phyloP scores from a whole-genome alignment of 371 early-diverging fungal species.

The Capniomyces stellatus region DNA sequence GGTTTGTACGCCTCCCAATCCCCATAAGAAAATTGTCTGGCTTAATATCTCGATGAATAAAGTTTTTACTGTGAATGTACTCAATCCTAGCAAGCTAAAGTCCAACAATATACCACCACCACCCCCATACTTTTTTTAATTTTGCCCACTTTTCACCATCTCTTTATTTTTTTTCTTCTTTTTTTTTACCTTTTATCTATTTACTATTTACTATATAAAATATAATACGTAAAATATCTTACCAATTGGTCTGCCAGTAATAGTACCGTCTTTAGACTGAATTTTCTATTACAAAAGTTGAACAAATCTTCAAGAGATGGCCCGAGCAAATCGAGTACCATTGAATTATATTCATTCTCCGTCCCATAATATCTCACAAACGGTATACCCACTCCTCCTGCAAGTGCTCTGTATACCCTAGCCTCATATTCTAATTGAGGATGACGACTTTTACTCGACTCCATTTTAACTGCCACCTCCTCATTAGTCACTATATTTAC shows the following conservation, averaged over 20 bases:
- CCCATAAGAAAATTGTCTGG: conserved; percentile 99
- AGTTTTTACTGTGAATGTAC: conserved; percentile 85
- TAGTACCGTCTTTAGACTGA: conserved; percentile 95
- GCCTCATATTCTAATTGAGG: conserved; percentile 96
- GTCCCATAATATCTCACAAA: conserved; percentile 86
- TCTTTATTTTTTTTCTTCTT: too few species aligned
- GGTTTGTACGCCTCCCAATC: conserved; percentile 79
- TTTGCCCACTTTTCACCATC: too few species aligned
- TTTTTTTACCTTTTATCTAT: too few species aligned
- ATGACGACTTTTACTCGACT: conserved; percentile 79
- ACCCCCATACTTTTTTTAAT: too few species aligned
- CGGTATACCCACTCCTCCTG: conserved; percentile 92
- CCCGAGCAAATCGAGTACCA: conserved; percentile 99
- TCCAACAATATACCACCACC: too few species aligned
- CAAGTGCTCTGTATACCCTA: conserved; percentile 80
- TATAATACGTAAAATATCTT: conserved; percentile 10
- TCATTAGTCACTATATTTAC: conserved; percentile 76
- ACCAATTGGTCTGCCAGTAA: conserved; percentile 97
- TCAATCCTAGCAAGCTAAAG: conserved; percentile 84
- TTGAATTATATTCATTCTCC: conserved; percentile 84
- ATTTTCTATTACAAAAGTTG: conserved; percentile 93
- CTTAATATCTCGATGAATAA: conserved; percentile 71
- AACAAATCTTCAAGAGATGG: conserved; percentile 97
- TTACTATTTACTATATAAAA: conserved; percentile 1
- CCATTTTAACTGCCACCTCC: conserved; percentile 94